These are phyloP conservation scores for Sphaerulina vaccinii DNA, from an alignment of 2,329 filamentous ascomycete genomes.

Conservation along the genomic window DNA sequence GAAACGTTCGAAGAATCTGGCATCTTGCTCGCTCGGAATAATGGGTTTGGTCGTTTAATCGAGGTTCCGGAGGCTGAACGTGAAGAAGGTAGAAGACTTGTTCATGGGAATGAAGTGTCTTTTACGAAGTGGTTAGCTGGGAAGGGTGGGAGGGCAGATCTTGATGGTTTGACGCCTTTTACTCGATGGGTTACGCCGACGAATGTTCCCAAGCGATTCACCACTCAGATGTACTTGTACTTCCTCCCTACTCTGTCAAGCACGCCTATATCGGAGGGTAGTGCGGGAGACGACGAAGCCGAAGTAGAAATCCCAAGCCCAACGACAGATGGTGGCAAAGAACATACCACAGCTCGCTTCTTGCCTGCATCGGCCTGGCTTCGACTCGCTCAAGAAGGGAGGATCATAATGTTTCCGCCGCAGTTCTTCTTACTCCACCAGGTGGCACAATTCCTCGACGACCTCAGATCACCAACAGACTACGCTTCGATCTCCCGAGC, in stretches of 20 bases:
- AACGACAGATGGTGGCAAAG: constrained; percentile 67
- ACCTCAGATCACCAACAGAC: constrained; percentile 31
- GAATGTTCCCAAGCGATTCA: constrained; percentile 72
- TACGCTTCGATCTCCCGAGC: constrained; percentile 33
- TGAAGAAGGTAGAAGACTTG: constrained; percentile 63
- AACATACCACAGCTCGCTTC: constrained; percentile 76
- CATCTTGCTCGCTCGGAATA: constrained; percentile 68
- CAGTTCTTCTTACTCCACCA: constrained; percentile 73
- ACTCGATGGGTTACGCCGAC: constrained; percentile 88
- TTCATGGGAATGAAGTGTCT: constrained; percentile 64
- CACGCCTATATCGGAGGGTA: constrained; percentile 34
- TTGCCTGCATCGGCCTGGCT: constrained; percentile 70
- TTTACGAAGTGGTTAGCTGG: constrained; percentile 66
- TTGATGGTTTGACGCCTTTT: constrained; percentile 71
- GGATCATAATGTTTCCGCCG: constrained; percentile 85
- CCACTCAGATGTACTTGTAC: constrained; percentile 96
- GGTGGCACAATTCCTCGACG: constrained; percentile 35
- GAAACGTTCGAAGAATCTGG: constrained; percentile 97
- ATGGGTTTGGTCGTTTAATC: constrained; percentile 56
- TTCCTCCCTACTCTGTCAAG: constrained; percentile 62
- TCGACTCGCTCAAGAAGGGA: constrained; percentile 57
- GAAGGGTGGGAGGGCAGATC: constrained; percentile 63
- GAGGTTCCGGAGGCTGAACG: constrained; percentile 60
- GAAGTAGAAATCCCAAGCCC: constrained; percentile 66
- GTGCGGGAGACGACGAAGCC: constrained; percentile 30